Conservation (phyloP, 306 rosid genomes). For the Medicago ruthenica region DNA sequence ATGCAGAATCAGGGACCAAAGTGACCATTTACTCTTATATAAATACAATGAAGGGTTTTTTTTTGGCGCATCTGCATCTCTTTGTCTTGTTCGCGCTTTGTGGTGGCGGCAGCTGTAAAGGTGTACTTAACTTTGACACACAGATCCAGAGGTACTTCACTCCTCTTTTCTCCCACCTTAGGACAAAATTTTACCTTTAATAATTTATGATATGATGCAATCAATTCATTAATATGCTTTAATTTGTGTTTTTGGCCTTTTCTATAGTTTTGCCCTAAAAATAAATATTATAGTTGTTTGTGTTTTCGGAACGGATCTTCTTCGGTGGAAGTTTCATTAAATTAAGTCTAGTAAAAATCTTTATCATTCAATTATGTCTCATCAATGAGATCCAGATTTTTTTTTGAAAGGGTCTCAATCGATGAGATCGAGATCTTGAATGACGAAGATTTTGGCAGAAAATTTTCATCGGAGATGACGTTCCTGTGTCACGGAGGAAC, state of each 20-base stretch:
- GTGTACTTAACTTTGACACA: background rate
- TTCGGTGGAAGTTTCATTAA: background rate
- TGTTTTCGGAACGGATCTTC: background rate
- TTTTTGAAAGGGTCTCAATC: too few species aligned
- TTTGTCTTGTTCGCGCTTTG: background rate
- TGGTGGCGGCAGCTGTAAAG: background rate
- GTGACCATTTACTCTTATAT: background rate
- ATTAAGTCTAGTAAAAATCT: background rate
- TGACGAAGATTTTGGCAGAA: background rate
- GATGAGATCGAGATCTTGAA: background rate
- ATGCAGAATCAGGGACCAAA: too few species aligned
- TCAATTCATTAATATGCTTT: too few species aligned
- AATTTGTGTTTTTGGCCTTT: background rate
- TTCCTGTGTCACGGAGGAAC: background rate
- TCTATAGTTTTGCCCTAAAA: background rate
- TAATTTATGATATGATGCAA: too few species aligned
- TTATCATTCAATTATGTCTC: background rate
- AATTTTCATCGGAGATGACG: background rate
- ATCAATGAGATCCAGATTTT: too few species aligned
- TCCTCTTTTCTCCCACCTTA: background rate
- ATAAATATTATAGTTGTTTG: background rate
- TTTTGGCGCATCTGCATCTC: constrained; percentile 1
- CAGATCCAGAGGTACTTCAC: background rate
- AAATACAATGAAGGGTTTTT: background rate
- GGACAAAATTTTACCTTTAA: too few species aligned